Conservation (phyloP, 2,329 filamentous ascomycete genomes). For the Cladorrhinum sp. region DNA sequence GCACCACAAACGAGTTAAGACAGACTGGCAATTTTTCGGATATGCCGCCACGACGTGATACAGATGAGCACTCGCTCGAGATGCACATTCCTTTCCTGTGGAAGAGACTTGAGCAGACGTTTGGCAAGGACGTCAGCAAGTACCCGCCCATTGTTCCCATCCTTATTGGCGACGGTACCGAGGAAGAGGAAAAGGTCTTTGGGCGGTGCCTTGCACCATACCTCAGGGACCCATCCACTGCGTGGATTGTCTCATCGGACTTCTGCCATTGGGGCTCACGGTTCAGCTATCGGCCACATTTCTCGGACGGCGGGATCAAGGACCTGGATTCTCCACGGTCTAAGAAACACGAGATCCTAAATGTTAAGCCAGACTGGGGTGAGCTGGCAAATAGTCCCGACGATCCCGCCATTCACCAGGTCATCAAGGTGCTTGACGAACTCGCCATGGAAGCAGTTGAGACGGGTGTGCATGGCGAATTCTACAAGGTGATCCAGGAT, state of each 20-base stretch:
- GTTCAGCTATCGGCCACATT: conserved; percentile 82
- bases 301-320: conserved; percentile 43
- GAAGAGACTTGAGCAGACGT: conserved; percentile 61
- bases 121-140: conserved; percentile 38
- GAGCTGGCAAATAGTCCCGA: conserved; percentile 14
- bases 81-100: conserved; percentile 96
- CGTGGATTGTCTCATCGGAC: conserved; percentile 88
- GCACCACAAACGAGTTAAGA: conserved; percentile 49
- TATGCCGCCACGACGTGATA: conserved; percentile 67
- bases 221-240: conserved; percentile 69
- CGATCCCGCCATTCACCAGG: conserved; percentile 67
- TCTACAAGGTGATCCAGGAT: conserved; percentile 63
- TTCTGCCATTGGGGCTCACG: conserved; percentile 94
- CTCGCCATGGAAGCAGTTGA: conserved; percentile 82
- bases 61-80: conserved; percentile 88
- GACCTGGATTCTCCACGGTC: conserved; percentile 19
- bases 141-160: conserved; percentile 81
- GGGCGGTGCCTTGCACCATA: conserved; percentile 75
- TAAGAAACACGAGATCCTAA: conserved; percentile 38
- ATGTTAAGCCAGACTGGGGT: conserved; percentile 28
- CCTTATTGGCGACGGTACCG: conserved; percentile 73
- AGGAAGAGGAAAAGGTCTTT: conserved; percentile 62
- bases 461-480: conserved; percentile 67
- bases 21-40: conserved; percentile 55
- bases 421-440: conserved; percentile 76